Percentiles rank a stretch among this genome's conserved stretches.
These are phyloP conservation scores for Sabuloglossum arenarium DNA, from an alignment of 495 filamentous ascomycete genomes.

Conservation along the genomic window DNA sequence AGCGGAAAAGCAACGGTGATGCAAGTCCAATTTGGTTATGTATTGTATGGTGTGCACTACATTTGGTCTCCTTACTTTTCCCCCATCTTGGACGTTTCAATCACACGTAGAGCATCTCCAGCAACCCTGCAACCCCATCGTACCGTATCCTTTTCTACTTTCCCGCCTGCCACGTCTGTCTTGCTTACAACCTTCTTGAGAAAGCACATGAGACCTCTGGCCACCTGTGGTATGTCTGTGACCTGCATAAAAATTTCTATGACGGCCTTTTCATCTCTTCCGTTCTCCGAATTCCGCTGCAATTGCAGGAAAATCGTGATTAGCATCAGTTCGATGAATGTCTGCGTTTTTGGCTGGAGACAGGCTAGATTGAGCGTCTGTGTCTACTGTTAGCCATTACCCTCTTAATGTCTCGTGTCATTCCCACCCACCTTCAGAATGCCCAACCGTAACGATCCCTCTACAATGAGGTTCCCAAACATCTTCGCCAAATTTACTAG, in stretches of 20 bases:
- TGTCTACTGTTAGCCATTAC: neutral
- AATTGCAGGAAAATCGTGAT: constrained; percentile 51
- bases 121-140: constrained; percentile 37
- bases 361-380: constrained; percentile 54
- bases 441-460: constrained; percentile 37
- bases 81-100: neutral
- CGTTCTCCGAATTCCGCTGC: constrained; percentile 16
- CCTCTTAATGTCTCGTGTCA: neutral
- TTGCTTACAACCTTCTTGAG: constrained; percentile 54
- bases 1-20: too few species aligned
- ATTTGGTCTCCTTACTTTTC: neutral
- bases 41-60: neutral
- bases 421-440: constrained; percentile 34
- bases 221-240: constrained; percentile 38
- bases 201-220: constrained; percentile 56
- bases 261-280: constrained; percentile 31
- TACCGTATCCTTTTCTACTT: constrained; percentile 37
- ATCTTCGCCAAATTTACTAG: constrained; percentile 82
- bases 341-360: constrained; percentile 52
- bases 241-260: constrained; percentile 41
- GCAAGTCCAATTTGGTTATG: too few species aligned
- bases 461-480: constrained; percentile 54
- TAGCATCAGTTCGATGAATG: constrained; percentile 60
- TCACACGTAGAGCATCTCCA: neutral
- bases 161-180: constrained; percentile 43